A percentile compares a stretch with the other conserved stretches of the same genome.
Evolutionary conservation across 805 yeast genomes (phyloP).

Genomic region (Cyberlindnera petersonii): DNA sequence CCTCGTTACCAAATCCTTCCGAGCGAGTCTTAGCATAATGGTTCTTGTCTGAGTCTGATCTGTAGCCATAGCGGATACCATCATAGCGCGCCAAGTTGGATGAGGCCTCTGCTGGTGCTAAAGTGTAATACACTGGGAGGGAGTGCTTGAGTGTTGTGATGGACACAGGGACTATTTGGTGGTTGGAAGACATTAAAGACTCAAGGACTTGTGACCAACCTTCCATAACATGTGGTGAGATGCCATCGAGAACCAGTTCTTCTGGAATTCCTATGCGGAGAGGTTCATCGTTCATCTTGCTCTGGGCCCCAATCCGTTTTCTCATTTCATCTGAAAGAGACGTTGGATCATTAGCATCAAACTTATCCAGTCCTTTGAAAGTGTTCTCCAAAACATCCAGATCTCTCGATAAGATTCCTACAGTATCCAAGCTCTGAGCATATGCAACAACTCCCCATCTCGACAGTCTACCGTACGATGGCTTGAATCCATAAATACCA

Average conservation of each 20-base stretch:
- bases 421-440: conserved; percentile 93
- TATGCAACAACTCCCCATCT: conserved; percentile 90
- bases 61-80: conserved; percentile 79
- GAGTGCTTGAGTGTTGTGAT: conserved; percentile 64
- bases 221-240: conserved; percentile 43
- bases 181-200: conserved; percentile 36
- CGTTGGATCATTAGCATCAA: conserved; percentile 81
- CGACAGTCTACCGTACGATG: conserved; percentile 87
- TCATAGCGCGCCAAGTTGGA: conserved; percentile 89
- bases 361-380: conserved; percentile 50
- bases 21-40: conserved; percentile 59
- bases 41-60: conserved; percentile 37
- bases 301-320: conserved; percentile 5
- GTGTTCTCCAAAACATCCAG: conserved; percentile 43
- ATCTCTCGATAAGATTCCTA: conserved; percentile 68
- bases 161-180: conserved; percentile 57
- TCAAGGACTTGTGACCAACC: conserved; percentile 46
- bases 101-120: conserved; percentile 91
- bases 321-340: conserved; percentile 41
- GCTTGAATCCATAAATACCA: conserved; percentile 84
- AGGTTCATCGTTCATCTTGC: conserved; percentile 11
- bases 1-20: conserved; percentile 74
- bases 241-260: conserved; percentile 58
- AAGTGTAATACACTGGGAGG: conserved; percentile 78
- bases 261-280: conserved; percentile 68